These are phyloP conservation scores for Oenanthe javanica DNA, from an alignment of 140 eudicot species.

Conservation along the genomic window DNA sequence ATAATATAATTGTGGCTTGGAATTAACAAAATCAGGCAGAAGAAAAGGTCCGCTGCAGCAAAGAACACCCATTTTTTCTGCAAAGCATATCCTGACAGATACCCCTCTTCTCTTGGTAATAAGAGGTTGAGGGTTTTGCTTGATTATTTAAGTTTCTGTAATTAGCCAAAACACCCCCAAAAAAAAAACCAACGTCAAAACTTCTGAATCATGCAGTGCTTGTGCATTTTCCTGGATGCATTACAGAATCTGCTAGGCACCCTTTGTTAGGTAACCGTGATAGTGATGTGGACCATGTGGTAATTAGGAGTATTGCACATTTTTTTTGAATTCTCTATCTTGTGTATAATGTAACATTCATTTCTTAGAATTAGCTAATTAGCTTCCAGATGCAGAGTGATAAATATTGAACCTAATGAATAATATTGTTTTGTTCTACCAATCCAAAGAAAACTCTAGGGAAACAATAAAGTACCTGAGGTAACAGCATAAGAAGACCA, in stretches of 20 bases:
- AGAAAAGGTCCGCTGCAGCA: not conserved
- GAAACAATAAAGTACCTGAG: constrained; percentile 55
- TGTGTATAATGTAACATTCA: not conserved
- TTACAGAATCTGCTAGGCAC: not conserved
- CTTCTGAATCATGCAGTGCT: not conserved
- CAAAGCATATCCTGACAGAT: not conserved
- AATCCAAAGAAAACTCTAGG: constrained; percentile 8
- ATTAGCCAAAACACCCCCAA: not conserved
- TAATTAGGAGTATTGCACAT: not conserved
- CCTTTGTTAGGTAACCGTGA: not conserved
- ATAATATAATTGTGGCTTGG: not conserved
- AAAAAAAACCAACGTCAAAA: no score
- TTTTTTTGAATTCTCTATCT: not conserved
- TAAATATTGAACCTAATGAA: not conserved
- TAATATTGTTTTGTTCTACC: not conserved
- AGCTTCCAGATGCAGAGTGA: not conserved
- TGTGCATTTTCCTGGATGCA: not conserved
- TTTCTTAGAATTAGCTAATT: not conserved
- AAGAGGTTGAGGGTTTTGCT: not conserved
- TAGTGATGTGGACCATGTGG: not conserved
- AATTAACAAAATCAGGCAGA: not conserved
- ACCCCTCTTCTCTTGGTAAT: not conserved
- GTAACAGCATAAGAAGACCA: constrained; percentile 93
- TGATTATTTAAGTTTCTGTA: not conserved
- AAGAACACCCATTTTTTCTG: not conserved